Conservation (phyloP, 331 rosid species). For the Ulmus americana region DNA sequence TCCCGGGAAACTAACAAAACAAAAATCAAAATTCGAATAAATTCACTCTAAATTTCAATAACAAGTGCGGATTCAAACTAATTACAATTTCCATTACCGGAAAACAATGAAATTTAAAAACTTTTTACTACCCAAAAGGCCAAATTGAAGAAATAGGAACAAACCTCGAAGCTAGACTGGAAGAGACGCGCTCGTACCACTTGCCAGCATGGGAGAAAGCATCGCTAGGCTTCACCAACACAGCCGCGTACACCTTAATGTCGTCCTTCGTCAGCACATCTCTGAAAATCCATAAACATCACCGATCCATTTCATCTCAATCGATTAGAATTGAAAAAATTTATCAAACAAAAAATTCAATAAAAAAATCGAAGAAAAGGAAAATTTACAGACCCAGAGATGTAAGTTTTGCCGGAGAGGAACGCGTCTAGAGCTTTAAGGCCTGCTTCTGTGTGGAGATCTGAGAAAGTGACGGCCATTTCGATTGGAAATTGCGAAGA, state of each 20-base stretch:
- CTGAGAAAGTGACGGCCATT: conserved; percentile 76
- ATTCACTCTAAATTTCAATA: not conserved
- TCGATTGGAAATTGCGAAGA: not conserved
- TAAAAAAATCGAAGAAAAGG: not conserved
- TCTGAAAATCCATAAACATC: conserved; percentile 28
- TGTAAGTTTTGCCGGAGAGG: conserved; percentile 62
- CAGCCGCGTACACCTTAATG: conserved; percentile 62
- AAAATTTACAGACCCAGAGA: conserved; percentile 43
- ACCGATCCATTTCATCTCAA: not conserved
- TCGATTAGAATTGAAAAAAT: not conserved
- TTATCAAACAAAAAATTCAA: not conserved
- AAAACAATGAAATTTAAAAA: not conserved
- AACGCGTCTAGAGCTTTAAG: conserved; percentile 60
- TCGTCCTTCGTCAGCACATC: conserved; percentile 68
- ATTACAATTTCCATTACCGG: no score
- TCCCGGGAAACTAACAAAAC: conserved; percentile 59
- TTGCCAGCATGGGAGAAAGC: conserved; percentile 46
- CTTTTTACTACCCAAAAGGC: not conserved
- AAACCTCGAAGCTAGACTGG: conserved; percentile 50
- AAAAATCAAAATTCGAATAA: not conserved
- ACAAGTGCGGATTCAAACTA: no score
- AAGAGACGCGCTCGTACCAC: conserved; percentile 62
- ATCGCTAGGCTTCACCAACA: conserved; percentile 44
- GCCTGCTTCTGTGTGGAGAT: conserved; percentile 75
- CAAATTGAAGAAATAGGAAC: conserved; percentile 3